Evolutionary conservation across 164 flowering plant species (phyloP), one percentile per base, ranked within the genome.

Genomic region (Hamamelis virginiana): DNA sequence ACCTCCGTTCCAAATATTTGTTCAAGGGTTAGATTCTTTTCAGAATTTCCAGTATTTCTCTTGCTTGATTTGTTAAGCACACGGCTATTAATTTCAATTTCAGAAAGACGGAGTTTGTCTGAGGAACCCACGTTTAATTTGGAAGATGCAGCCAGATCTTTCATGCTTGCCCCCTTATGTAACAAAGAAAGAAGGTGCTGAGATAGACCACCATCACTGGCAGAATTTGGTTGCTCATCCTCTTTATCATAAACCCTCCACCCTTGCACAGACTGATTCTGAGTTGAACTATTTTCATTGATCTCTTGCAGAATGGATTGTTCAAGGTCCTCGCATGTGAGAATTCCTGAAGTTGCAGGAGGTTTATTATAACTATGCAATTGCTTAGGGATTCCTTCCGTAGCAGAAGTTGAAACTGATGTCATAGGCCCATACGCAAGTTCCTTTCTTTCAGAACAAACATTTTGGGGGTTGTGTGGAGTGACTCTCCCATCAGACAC

Each of bases 161-260:
- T 33, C 16, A 47, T 46, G 43, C 43, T 16, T 25, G 6, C 13
- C 45, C 41, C 65, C 11, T 47, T 48, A 19, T 58, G 50, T 26
- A 22, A 21, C 21, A 47, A 65, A 27, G 73, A 48, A 64, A 64
- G 57, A 58, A 65, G 50, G 18, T 58, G 33, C 59, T 23, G 65
- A 19, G 69, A 65, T 9, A 38, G 33, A 23, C 27, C 33, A 27
- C 26, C 8, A 14, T 27, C 33, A 45, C 18, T 27, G 0, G 26
- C 46, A 46, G 33, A 46, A 19, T 14, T 22, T 46, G 64, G 57
- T 28, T 65, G 59, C 27, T 28, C 23, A 38, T 28, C 41, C 18
- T 57, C 46, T 71, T 15, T 46, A 46, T 56, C 9, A 45, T n/a
- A n/a, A 51, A 18, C 14, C 46, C 19, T n/a, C 21, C 11, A 5